These are phyloP conservation scores for Fusarium redolens DNA, from an alignment of 2,329 filamentous ascomycete species.

Conservation along the genomic window DNA sequence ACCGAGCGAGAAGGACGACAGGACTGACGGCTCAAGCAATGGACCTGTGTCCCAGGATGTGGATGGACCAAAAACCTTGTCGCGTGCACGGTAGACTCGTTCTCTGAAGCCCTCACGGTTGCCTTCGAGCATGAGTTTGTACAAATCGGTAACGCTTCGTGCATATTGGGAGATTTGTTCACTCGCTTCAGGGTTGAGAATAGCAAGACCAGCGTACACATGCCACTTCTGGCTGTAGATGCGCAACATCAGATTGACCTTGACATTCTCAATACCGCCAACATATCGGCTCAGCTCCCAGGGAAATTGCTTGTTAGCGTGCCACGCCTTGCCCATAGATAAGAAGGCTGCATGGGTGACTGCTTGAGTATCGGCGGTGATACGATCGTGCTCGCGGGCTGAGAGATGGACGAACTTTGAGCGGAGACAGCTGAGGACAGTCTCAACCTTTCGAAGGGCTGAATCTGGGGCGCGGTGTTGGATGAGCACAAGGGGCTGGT, in stretches of 20 bases:
- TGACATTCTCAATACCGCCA: constrained; percentile 98
- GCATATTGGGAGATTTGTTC: constrained; percentile 96
- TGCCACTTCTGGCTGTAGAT: constrained; percentile 99
- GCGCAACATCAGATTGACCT: constrained; percentile 96
- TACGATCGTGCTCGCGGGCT: constrained; percentile 90
- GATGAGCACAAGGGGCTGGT: constrained; percentile 93
- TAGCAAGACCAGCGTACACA: constrained; percentile 96
- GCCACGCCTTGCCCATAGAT: constrained; percentile 98
- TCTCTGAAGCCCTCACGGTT: constrained; percentile 77
- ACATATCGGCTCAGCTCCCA: constrained; percentile 98
- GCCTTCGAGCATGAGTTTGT: constrained; percentile 95
- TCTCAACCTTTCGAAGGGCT: constrained; percentile 81
- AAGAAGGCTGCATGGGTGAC: constrained; percentile 98
- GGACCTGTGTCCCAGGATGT: constrained; percentile 70
- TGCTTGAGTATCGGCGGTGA: constrained; percentile 97
- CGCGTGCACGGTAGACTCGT: constrained; percentile 72
- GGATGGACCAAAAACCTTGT: constrained; percentile 82
- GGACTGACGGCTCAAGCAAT: constrained; percentile 82
- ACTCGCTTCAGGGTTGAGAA: constrained; percentile 92
- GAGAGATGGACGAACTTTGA: constrained; percentile 91
- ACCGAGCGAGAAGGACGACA: constrained; percentile 89
- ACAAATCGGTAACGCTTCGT: constrained; percentile 89
- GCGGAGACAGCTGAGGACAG: constrained; percentile 82
- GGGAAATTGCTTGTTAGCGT: constrained; percentile 92
- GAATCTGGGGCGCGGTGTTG: constrained; percentile 86